A percentile compares a stretch with the other conserved stretches of the same genome.
Evolutionary conservation across 768 basidiomycete species (phyloP).

Genomic region (Leccinum uliginosum): DNA sequence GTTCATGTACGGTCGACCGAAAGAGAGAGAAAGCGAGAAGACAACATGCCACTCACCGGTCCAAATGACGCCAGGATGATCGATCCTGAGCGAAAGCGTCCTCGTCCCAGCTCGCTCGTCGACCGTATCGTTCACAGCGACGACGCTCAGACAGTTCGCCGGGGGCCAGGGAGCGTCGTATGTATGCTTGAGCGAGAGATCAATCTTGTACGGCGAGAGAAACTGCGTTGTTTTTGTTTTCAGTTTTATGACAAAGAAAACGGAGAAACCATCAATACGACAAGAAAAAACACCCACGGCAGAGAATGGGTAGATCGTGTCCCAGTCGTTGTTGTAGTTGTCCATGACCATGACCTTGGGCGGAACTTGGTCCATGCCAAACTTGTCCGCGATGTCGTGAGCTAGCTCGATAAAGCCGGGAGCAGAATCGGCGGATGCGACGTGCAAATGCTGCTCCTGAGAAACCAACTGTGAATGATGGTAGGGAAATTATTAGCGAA

Average conservation of each 20-base stretch:
- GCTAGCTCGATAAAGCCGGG: constrained; percentile 70
- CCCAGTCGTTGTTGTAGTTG: constrained; percentile 85
- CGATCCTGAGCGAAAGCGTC: constrained; percentile 60
- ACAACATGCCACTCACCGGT: constrained; percentile 46
- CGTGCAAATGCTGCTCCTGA: constrained; percentile 67
- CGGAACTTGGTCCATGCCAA: constrained; percentile 43
- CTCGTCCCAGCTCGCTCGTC: constrained; percentile 60
- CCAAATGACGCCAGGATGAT: constrained; percentile 85
- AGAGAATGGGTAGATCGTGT: constrained; percentile 77
- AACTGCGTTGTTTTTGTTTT: constrained; percentile 44
- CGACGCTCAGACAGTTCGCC: constrained; percentile 46
- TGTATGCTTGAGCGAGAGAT: constrained; percentile 45
- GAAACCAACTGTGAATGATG: constrained; percentile 55
- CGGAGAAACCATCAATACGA: background rate
- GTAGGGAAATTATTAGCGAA: background rate
- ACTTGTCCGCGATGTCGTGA: constrained; percentile 51
- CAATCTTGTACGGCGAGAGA: constrained; percentile 78
- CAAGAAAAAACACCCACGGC: constrained; percentile 41
- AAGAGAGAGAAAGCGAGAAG: background rate
- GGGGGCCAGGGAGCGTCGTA: constrained; percentile 50
- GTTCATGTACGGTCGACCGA: background rate
- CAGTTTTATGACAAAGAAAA: background rate
- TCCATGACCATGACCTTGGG: constrained; percentile 56
- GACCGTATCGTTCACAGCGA: constrained; percentile 51
- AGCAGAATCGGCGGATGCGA: constrained; percentile 79